A percentile compares a stretch with the other conserved stretches of the same genome.
These are phyloP conservation scores for Xylogone sp. DNA, from an alignment of 2,329 filamentous ascomycete genomes.

Conservation along the genomic window DNA sequence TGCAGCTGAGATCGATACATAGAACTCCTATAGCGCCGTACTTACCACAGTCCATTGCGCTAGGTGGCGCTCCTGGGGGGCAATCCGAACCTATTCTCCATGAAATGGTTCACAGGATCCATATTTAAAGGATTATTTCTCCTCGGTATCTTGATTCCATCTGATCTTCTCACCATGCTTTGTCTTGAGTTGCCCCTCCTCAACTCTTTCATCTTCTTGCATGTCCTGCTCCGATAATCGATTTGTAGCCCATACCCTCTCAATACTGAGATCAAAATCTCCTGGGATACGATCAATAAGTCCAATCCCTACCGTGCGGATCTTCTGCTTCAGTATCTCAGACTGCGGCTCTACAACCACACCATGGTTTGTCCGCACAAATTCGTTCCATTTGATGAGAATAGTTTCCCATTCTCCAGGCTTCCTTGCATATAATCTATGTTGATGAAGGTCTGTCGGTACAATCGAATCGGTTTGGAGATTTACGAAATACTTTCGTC, in stretches of 20 bases:
- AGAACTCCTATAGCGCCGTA: too few relatives aligned
- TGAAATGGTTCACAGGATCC: background rate
- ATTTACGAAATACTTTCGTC: slow-evolving; percentile 90
- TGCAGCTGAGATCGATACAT: too few relatives aligned
- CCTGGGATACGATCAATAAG: slow-evolving; percentile 86
- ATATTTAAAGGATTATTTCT: slow-evolving; percentile 11
- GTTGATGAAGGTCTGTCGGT: slow-evolving; percentile 93
- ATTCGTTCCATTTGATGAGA: slow-evolving; percentile 85
- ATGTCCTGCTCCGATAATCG: slow-evolving; percentile 16
- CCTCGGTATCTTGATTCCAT: slow-evolving; percentile 30
- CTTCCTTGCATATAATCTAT: slow-evolving; percentile 74
- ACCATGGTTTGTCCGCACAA: slow-evolving; percentile 92
- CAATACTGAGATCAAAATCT: slow-evolving; percentile 81
- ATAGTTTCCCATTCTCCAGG: slow-evolving; percentile 93
- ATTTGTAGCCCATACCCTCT: slow-evolving; percentile 90
- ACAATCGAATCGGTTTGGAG: slow-evolving; percentile 92
- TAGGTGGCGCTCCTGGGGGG: too few relatives aligned
- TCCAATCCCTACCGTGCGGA: slow-evolving; percentile 81
- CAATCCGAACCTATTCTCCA: too few relatives aligned
- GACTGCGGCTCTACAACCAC: slow-evolving; percentile 90
- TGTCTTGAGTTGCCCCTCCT: slow-evolving; percentile 35
- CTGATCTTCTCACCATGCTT: slow-evolving; percentile 39
- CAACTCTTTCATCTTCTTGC: slow-evolving; percentile 23
- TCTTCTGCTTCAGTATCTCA: slow-evolving; percentile 81
- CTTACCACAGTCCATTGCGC: too few relatives aligned